Percentiles rank a stretch among this genome's conserved stretches.
Evolutionary conservation across 805 yeast species (phyloP).

Genomic region (Cyberlindnera euphorbiae): DNA sequence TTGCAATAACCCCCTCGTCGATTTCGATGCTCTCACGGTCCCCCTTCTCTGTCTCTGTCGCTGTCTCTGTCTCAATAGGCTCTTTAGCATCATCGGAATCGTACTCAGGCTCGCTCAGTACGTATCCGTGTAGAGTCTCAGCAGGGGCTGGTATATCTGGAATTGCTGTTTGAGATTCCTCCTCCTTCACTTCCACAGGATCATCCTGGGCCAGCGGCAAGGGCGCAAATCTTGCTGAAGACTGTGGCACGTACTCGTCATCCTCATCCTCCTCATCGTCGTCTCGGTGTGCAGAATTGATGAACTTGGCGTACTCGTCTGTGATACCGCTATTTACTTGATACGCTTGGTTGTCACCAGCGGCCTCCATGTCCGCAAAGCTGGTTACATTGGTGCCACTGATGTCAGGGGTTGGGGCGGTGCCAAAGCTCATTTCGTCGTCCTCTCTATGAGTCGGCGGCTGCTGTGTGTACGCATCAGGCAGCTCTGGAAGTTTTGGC

Average conservation of each 20-base stretch:
- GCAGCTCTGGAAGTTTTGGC: conserved; percentile 8
- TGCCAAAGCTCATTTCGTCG: conserved; percentile 7
- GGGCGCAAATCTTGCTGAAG: conserved; percentile 9
- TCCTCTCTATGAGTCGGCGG: conserved; percentile 1
- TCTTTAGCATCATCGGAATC: background rate
- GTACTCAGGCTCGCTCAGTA: conserved; percentile 2
- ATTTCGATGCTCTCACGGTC: background rate
- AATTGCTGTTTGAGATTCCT: background rate
- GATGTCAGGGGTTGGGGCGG: conserved; percentile 8
- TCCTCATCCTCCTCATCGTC: conserved; percentile 21
- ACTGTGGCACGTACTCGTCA: conserved; percentile 19
- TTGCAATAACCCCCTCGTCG: too few relatives aligned
- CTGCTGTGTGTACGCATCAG: conserved; percentile 1
- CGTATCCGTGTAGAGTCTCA: too few relatives aligned
- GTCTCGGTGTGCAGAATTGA: conserved; percentile 11
- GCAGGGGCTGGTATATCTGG: background rate
- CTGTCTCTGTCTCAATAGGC: background rate
- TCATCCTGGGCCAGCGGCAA: conserved; percentile 2
- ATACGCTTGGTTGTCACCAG: conserved; percentile 5
- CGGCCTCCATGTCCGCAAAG: conserved; percentile 25
- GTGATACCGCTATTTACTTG: too few relatives aligned
- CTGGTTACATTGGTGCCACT: conserved; percentile 2
- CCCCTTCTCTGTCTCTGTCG: too few relatives aligned
- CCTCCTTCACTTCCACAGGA: background rate
- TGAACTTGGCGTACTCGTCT: conserved; percentile 12